phyloP scores from a whole-genome alignment of 345 rosid species.

The Acer yangbiense region DNA sequence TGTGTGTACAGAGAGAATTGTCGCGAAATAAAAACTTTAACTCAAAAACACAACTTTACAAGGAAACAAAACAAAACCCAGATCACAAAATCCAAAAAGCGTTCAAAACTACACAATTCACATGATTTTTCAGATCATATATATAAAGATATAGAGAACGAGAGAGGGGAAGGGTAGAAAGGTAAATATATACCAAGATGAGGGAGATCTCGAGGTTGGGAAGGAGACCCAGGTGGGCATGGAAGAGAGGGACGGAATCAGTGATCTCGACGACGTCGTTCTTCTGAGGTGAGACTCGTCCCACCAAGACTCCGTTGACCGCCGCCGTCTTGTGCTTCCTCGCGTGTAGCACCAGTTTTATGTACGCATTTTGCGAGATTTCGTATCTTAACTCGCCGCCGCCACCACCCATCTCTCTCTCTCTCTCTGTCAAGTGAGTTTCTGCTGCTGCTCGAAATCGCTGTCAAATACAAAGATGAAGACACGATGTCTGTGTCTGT shows the following conservation, averaged over 20 bases:
- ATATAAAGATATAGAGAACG: background rate
- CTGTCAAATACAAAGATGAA: background rate
- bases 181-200: slow-evolving; percentile 64
- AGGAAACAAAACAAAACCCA: background rate
- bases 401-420: slow-evolving; percentile 28
- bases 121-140: background rate
- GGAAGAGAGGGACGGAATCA: slow-evolving; percentile 93
- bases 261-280: slow-evolving; percentile 62
- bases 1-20: background rate
- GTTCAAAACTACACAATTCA: background rate
- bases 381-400: slow-evolving; percentile 68
- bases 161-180: background rate
- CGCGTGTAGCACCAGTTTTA: slow-evolving; percentile 84
- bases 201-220: slow-evolving; percentile 97
- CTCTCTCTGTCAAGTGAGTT: background rate
- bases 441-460: background rate
- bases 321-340: slow-evolving; percentile 76
- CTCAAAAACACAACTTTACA: background rate
- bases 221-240: slow-evolving; percentile 80
- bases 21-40: background rate
- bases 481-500: background rate
- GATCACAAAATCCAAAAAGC: background rate
- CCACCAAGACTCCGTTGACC: slow-evolving; percentile 87
- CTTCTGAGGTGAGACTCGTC: slow-evolving; percentile 51
- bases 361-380: slow-evolving; percentile 83